Base-by-base conservation (phyloP, 495 filamentous ascomycete genomes). In the Neurospora intermedia region DNA sequence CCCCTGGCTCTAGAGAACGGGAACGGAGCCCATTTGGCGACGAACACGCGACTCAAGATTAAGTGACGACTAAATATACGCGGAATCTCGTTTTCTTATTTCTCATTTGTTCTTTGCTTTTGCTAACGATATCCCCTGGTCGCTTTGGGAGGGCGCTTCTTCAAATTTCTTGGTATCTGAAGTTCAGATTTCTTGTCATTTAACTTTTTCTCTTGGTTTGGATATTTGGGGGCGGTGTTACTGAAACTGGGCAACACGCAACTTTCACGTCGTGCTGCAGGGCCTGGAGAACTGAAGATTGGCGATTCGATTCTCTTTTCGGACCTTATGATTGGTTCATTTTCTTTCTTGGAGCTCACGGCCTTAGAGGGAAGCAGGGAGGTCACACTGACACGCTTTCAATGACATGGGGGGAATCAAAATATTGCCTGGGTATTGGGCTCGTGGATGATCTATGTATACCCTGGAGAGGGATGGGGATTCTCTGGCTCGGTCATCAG, bases 1-100 rank as follows among this genome's bases (percentile, higher is more conserved):
- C 76, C 18, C 77, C 80, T 6, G 72, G 73, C 16, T 66, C 54
- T 10, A 77, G 76, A 74, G 78, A 77, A 69, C 80, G 83, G 70
- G 80, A 84, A 38, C 78, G 77, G 59, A 87, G 85, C 72, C 87
- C 87, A 10, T 89, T 89, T 76, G 84, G 86, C 13, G 87, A 89
- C 73, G 87, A 89, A 77, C 81, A 89, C 71, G 87, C 85, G 69
- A 79, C 85, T 43, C 77, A 82, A 69, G 82, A 84, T 69, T 83
- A 76, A 79, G n/a, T 66, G 27, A 66, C 15, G 54, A 66, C 54
- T 66, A 35, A 31, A 31, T 27, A 73, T 38, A 35, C 31, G 48
- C 31, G 66, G 71, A 54, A 42, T 72, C 27, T 72, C 54, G 27
- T 38, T 69, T 54, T 69, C 38, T 38, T 69, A 9, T 45, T 69